Conservation (phyloP, 2,329 filamentous ascomycete genomes). For the Polytolypa hystricis region DNA sequence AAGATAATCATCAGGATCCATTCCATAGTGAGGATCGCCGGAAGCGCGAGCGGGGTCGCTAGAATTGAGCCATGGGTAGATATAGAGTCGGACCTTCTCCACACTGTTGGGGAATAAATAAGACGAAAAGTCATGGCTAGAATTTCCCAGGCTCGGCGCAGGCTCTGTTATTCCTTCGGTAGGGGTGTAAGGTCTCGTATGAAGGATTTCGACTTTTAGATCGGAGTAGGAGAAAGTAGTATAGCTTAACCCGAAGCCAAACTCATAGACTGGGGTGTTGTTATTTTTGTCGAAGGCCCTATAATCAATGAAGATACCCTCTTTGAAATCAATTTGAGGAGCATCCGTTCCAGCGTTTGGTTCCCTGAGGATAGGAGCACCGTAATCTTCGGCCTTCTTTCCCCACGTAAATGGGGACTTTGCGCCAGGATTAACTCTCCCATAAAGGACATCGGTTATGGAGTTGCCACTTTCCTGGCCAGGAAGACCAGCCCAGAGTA, state of each 20-base stretch:
- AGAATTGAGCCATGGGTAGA: conserved; percentile 55
- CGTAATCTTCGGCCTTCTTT: conserved; percentile 42
- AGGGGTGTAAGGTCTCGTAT: conserved; percentile 40
- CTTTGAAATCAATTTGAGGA: conserved; percentile 49
- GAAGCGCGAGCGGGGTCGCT: conserved; percentile 44
- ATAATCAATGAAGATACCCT: conserved; percentile 51
- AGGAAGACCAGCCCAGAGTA: conserved; percentile 64
- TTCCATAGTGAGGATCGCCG: conserved; percentile 44
- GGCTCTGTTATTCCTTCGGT: conserved; percentile 41
- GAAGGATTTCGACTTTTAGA: conserved; percentile 37
- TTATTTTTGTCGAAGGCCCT: conserved; percentile 39
- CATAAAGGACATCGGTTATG: conserved; percentile 63
- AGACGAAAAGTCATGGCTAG: conserved; percentile 37
- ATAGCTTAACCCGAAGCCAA: conserved; percentile 50
- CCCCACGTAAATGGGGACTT: conserved; percentile 54
- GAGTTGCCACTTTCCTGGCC: conserved; percentile 67
- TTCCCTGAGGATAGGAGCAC: conserved; percentile 44
- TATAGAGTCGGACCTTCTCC: conserved; percentile 42
- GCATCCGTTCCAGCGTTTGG: conserved; percentile 46
- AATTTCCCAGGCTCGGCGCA: conserved; percentile 42
- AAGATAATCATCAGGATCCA: conserved; percentile 38
- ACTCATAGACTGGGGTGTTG: conserved; percentile 47
- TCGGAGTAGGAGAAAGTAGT: conserved; percentile 48
- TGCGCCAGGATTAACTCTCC: conserved; percentile 50
- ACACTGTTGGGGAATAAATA: conserved; percentile 47